Percentiles rank a stretch among this genome's conserved stretches.
Evolutionary conservation across 345 rosid species (phyloP).

Genomic region (Jatropha curcas): DNA sequence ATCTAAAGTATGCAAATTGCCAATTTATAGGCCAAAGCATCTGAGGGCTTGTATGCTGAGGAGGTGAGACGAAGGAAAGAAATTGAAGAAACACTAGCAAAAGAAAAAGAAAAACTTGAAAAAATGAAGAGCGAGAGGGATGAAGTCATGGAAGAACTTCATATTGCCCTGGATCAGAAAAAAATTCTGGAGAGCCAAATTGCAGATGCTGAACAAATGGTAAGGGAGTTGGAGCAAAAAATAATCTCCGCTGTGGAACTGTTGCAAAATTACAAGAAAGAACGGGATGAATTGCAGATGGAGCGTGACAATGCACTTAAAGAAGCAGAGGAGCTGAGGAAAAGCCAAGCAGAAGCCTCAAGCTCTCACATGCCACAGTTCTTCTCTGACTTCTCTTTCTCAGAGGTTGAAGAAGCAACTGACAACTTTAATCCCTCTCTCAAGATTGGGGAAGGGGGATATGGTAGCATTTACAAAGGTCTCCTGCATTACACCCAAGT

Average conservation of each 20-base stretch:
- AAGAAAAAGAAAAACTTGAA: constrained; percentile 55
- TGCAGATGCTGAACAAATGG: constrained; percentile 50
- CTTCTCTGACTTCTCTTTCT: constrained; percentile 64
- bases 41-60: constrained; percentile 53
- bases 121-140: constrained; percentile 48
- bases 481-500: constrained; percentile 59
- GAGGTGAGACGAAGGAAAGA: constrained; percentile 70
- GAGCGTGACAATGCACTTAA: constrained; percentile 76
- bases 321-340: constrained; percentile 81
- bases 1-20: neutral
- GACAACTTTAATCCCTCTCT: constrained; percentile 55
- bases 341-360: constrained; percentile 56
- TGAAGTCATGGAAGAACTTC: constrained; percentile 52
- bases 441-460: constrained; percentile 94
- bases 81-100: constrained; percentile 58
- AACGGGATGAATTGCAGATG: constrained; percentile 63
- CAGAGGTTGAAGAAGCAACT: constrained; percentile 78
- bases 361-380: constrained; percentile 44
- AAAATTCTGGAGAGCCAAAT: constrained; percentile 51
- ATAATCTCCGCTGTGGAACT: constrained; percentile 75
- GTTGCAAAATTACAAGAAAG: constrained; percentile 58
- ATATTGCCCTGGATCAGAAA: constrained; percentile 44
- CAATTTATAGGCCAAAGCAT: constrained; percentile 53
- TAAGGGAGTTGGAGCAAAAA: constrained; percentile 69
- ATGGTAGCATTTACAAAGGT: constrained; percentile 80